These are phyloP conservation scores for Piper betle DNA, from an alignment of 164 flowering plant species.

Conservation along the genomic window DNA sequence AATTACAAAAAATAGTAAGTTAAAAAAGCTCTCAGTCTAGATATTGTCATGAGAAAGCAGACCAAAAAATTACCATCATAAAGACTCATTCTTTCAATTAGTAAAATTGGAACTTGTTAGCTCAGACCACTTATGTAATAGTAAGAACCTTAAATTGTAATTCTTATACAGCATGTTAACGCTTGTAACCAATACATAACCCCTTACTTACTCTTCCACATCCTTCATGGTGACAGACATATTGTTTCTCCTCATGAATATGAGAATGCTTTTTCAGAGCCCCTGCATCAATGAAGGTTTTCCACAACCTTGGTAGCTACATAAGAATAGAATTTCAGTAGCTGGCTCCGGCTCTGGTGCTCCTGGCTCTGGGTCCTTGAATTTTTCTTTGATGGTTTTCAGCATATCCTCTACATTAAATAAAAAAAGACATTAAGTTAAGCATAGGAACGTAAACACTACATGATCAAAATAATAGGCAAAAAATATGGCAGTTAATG, in stretches of 20 bases:
- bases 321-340: conserved; percentile 90
- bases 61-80: too few species aligned
- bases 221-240: conserved; percentile 73
- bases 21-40: too few species aligned
- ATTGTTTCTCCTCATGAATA: conserved; percentile 94
- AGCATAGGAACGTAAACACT: neutral
- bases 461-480: neutral
- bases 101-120: too few species aligned
- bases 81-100: too few species aligned
- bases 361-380: conserved; percentile 47
- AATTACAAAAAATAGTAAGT: too few species aligned
- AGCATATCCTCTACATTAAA: conserved; percentile 39
- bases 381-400: conserved; percentile 53
- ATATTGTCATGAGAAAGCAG: too few species aligned
- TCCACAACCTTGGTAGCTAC: conserved; percentile 97
- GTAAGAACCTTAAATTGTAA: too few species aligned
- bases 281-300: conserved; percentile 91
- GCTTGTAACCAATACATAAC: too few species aligned
- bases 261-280: conserved; percentile 94
- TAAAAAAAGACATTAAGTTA: too few species aligned
- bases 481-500: too few species aligned
- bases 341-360: conserved; percentile 90
- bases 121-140: too few species aligned
- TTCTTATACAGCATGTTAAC: too few species aligned
- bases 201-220: conserved; percentile 92